A percentile compares a stretch with the other conserved stretches of the same genome.
These are phyloP conservation scores for Pelargonium nanum DNA, from an alignment of 345 rosid species.

Conservation along the genomic window DNA sequence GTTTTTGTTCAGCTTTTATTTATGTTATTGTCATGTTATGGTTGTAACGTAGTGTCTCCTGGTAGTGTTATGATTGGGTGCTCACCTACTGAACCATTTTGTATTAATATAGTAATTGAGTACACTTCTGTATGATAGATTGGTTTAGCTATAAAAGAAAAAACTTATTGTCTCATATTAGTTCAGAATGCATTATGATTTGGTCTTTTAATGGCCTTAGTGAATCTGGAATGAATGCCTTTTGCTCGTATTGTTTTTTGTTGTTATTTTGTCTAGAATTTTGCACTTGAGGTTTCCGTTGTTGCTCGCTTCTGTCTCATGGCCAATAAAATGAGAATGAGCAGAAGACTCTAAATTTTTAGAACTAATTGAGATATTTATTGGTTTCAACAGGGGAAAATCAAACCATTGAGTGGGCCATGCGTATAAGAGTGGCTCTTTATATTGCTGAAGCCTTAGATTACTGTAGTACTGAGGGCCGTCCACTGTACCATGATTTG, in stretches of 20 bases:
- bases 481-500: conserved; percentile 82
- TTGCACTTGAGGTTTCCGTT: background rate
- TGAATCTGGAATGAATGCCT: too few species aligned
- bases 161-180: too few species aligned
- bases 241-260: too few species aligned
- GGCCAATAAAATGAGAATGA: conserved; percentile 6
- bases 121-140: too few species aligned
- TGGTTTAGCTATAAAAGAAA: too few species aligned
- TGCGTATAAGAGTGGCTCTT: conserved; percentile 86
- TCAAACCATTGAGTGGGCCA: conserved; percentile 91
- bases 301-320: background rate
- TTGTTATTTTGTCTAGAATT: too few species aligned
- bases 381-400: conserved; percentile 61
- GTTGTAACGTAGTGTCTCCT: background rate
- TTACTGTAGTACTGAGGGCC: conserved; percentile 72
- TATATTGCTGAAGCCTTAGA: conserved; percentile 89
- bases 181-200: too few species aligned
- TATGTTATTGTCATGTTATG: background rate
- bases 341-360: background rate
- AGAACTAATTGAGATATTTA: conserved; percentile 11
- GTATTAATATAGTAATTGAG: too few species aligned
- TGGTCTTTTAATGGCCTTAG: too few species aligned
- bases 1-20: too few species aligned
- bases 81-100: too few species aligned
- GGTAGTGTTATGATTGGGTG: background rate